Evolutionary conservation across 768 basidiomycete genomes (phyloP), one percentile per base, ranked within the genome.

Genomic region (Suillus paluster): DNA sequence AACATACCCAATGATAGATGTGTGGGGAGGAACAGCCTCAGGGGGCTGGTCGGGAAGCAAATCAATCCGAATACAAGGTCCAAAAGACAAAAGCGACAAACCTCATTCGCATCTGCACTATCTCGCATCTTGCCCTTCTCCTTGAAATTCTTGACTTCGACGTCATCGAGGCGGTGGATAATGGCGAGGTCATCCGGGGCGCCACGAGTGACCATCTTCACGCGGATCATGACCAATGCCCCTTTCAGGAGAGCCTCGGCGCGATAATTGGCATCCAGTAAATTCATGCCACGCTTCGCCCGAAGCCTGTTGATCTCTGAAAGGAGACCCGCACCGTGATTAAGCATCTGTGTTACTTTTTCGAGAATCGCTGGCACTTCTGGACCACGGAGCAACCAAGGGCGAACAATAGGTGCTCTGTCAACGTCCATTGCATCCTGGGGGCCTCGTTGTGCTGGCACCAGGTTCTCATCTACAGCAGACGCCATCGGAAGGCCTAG

Each of bases 301-400:
- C 93, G 86, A 34, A 87, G 74, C 48, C 79, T 77, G 70, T 91
- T 88, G 50, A 95, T 68, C 58, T 85, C 81, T 4, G 76, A 73
- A 25, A 84, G 68, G 12, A 96, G 77, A 4, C 75, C 78, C 0
- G 75, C 74, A 2, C 79, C 72, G 27, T 79, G 79, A 39, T 79
- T 77, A 58, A 82, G 77, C 63, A 79, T 68, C 17, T 66, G 73
- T 66, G 60, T 75, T 64, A 65, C 79, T 57, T 75, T 74, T 2
- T 79, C 72, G 15, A 92, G 63, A 39, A 94, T 78, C 4, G 68
- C 67, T 4, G 75, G 67, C 0, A 84, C 76, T 41, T 81, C 79
- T 36, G 81, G 66, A 7, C 91, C 90, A 48, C 84, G 86, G 30
- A 95, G 73, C 5, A 95, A 79, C 94, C 94, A 96, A 14, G 86